Conservation (phyloP, 208 protist genomes). For the Leishmania arabica region DNA sequence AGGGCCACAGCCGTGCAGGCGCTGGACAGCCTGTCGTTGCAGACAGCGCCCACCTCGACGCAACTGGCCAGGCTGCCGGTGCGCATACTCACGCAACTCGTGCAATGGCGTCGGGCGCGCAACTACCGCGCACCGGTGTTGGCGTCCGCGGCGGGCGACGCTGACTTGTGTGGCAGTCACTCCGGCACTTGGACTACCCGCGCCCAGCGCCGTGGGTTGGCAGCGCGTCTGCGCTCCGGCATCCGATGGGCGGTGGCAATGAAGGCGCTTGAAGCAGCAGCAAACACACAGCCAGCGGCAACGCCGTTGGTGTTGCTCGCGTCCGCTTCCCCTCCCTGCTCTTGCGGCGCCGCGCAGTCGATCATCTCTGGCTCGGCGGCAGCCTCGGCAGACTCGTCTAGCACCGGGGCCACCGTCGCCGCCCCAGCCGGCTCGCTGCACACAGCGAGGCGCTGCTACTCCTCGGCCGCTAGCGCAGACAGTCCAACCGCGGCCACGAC, state of each 20-base stretch:
- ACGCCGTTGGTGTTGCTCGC: background rate
- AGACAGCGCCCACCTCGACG: background rate
- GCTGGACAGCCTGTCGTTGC: background rate
- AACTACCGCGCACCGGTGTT: conserved; percentile 4
- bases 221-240: background rate
- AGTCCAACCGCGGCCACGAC: background rate
- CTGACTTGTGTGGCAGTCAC: background rate
- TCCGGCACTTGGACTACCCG: background rate
- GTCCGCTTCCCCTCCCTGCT: background rate
- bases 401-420: background rate
- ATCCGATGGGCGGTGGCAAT: background rate
- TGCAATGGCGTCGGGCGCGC: conserved; percentile 12
- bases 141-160: background rate
- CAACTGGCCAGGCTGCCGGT: conserved; percentile 14
- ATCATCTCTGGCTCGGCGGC: background rate
- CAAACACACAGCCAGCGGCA: background rate
- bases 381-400: background rate
- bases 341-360: background rate
- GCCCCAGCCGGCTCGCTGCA: background rate
- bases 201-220: background rate
- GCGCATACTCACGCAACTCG: conserved; percentile 12
- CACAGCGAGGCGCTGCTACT: conserved; percentile 12
- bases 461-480: background rate
- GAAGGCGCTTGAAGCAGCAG: background rate
- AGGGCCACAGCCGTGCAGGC: background rate